phyloP scores from a whole-genome alignment of 257 asterid genomes.

The Gynochthodes officinalis region DNA sequence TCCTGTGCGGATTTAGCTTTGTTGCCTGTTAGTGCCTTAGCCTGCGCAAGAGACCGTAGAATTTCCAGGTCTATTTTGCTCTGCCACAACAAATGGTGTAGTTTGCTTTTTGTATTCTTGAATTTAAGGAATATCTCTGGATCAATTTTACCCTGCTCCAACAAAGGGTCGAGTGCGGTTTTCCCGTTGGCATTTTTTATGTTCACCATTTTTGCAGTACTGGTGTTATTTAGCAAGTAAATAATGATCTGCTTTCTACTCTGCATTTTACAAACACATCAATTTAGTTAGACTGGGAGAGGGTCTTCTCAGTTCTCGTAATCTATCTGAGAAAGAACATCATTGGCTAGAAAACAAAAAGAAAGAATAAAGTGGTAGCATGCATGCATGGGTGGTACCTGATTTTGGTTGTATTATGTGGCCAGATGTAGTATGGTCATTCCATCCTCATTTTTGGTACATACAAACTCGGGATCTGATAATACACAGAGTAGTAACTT shows the following conservation, averaged over 20 bases:
- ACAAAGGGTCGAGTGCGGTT: conserved; percentile 11
- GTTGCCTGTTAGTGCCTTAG: no score
- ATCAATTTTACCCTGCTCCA: no score
- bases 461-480: conserved; percentile 6
- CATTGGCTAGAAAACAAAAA: no score
- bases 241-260: conserved; percentile 15
- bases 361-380: no score
- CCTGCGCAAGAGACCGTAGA: background rate
- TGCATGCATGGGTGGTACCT: background rate
- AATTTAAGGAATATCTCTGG: no score
- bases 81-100: no score
- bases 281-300: background rate
- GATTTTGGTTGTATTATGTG: background rate
- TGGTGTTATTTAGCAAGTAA: conserved; percentile 5
- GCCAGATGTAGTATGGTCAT: conserved; percentile 28
- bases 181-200: conserved; percentile 14
- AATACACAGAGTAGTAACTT: conserved; percentile 23
- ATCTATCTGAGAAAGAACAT: no score
- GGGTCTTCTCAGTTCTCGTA: no score
- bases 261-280: no score
- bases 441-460: conserved; percentile 43
- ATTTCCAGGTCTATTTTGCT: conserved; percentile 6
- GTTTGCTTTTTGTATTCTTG: no score
- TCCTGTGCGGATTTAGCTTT: no score
- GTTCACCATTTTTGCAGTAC: conserved; percentile 9